Conservation (phyloP, 805 yeast species). For the Candida coquimbonensis region DNA sequence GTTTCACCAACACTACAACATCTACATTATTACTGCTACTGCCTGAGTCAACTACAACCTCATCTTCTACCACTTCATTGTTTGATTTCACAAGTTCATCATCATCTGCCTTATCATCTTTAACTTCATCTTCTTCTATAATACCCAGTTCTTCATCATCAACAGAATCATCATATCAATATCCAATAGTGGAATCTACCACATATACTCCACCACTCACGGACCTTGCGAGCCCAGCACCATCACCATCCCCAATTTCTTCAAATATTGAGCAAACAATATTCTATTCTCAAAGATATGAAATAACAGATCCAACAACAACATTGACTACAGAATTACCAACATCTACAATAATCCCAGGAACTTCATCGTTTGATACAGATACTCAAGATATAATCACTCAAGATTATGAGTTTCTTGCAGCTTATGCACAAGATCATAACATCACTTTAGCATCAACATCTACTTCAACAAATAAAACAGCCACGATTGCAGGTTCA, state of each 20-base stretch:
- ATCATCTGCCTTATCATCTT: not conserved
- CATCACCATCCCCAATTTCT: not conserved
- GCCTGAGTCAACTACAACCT: too few species aligned
- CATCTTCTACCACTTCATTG: not conserved
- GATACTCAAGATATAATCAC: slow-evolving; percentile 10
- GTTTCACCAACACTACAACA: too few species aligned
- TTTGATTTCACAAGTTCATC: not conserved
- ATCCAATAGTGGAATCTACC: not conserved
- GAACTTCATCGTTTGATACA: not conserved
- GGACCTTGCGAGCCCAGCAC: not conserved
- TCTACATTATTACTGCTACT: too few species aligned
- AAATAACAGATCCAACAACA: slow-evolving; percentile 13
- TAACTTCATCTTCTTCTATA: not conserved
- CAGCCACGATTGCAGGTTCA: slow-evolving; percentile 21
- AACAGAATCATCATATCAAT: not conserved
- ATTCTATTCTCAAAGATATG: slow-evolving; percentile 15
- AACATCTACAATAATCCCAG: slow-evolving; percentile 8
- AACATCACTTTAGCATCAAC: not conserved
- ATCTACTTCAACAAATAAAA: not conserved
- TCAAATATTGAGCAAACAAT: slow-evolving; percentile 6
- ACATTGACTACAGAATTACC: slow-evolving; percentile 17
- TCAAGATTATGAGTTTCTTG: slow-evolving; percentile 16
- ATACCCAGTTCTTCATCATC: not conserved
- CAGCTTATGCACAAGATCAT: slow-evolving; percentile 8
- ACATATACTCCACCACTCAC: not conserved